Conservation (phyloP, 2,329 filamentous ascomycete species). For the Dactylellina parvicollis region DNA sequence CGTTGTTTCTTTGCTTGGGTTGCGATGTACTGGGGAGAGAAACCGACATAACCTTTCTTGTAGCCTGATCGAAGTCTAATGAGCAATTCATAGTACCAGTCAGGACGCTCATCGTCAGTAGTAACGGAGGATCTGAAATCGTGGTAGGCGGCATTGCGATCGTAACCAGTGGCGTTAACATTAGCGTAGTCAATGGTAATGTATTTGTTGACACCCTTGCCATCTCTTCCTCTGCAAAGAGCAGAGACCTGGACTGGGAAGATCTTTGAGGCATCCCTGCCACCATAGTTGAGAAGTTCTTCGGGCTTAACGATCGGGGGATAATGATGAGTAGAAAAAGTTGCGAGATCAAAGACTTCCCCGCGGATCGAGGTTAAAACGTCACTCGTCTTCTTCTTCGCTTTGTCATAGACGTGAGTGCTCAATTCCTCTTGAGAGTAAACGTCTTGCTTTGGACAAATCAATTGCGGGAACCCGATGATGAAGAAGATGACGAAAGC, state of each 20-base stretch:
- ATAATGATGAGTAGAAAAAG: constrained; percentile 81
- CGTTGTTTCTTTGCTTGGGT: constrained; percentile 72
- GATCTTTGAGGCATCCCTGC: constrained; percentile 82
- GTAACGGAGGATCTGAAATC: constrained; percentile 85
- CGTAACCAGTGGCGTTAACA: constrained; percentile 75
- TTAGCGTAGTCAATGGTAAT: constrained; percentile 87
- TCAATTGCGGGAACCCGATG: constrained; percentile 82
- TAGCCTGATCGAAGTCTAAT: constrained; percentile 78
- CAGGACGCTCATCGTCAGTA: constrained; percentile 77
- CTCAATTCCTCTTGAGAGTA: constrained; percentile 81
- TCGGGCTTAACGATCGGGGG: constrained; percentile 72
- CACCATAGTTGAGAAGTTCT: constrained; percentile 80
- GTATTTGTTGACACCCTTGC: constrained; percentile 70
- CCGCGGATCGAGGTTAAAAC: constrained; percentile 86
- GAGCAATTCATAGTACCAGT: constrained; percentile 95
- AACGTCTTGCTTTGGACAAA: constrained; percentile 91
- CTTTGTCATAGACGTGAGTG: constrained; percentile 63
- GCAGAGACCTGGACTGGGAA: constrained; percentile 96
- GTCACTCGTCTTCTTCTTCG: constrained; percentile 73
- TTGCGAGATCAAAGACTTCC: constrained; percentile 82
- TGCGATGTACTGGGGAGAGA: constrained; percentile 78
- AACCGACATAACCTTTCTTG: constrained; percentile 88
- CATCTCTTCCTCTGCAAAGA: constrained; percentile 81
- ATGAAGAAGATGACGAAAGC: constrained; percentile 85
- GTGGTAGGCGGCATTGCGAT: constrained; percentile 82